Conservation (phyloP, 164 flowering plant species). For the Cinnamomum chago region DNA sequence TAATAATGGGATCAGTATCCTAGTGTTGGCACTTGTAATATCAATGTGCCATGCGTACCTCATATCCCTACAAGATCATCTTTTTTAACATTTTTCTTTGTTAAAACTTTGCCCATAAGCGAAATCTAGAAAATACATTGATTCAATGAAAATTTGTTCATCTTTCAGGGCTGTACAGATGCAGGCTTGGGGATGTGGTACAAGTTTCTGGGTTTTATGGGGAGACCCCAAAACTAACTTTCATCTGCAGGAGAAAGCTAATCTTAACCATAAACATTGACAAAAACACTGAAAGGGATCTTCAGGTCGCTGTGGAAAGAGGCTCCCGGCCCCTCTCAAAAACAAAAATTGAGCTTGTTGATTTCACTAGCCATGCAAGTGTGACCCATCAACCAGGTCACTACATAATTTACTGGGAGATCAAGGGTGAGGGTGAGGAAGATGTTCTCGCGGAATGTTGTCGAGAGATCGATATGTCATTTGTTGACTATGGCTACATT, state of each 20-base stretch:
- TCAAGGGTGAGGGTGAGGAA: conserved; percentile 51
- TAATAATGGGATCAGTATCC: no score
- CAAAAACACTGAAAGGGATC: conserved; percentile 89
- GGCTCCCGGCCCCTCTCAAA: conserved; percentile 45
- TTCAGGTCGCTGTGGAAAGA: conserved; percentile 69
- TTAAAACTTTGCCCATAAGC: no score
- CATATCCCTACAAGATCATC: no score
- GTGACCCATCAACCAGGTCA: conserved; percentile 58
- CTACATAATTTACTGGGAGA: conserved; percentile 84
- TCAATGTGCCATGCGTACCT: no score
- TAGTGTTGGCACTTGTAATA: no score
- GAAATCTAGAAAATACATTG: background rate
- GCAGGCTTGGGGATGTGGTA: conserved; percentile 84
- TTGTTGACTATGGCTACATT: conserved; percentile 74
- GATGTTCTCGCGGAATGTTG: conserved; percentile 56
- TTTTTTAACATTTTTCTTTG: no score
- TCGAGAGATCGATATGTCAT: conserved; percentile 62
- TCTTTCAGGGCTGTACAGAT: conserved; percentile 75
- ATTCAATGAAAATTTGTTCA: no score
- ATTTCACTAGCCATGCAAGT: conserved; percentile 82
- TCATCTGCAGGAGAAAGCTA: conserved; percentile 77
- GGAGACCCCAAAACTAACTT: conserved; percentile 75
- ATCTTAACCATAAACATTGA: conserved; percentile 78
- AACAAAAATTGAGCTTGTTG: conserved; percentile 59
- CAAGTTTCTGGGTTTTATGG: conserved; percentile 76